Evolutionary conservation across 257 asterid genomes (phyloP).

Genomic region (Jaltomata sinuosa): DNA sequence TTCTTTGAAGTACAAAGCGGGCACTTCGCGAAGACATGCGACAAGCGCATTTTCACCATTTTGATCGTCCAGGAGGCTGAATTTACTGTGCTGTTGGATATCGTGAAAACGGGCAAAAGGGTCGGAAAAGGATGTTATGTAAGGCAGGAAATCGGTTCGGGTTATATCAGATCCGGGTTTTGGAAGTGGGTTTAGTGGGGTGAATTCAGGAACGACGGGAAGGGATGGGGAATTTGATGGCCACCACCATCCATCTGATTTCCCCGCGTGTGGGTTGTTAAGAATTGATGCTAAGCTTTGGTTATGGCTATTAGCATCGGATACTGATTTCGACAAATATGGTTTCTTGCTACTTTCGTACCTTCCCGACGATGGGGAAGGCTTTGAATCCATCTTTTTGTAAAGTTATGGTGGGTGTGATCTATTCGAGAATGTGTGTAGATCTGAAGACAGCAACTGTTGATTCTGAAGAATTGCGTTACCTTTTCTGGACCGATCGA

Average conservation of each 20-base stretch:
- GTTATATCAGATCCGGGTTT: constrained; percentile 69
- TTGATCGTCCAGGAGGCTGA: constrained; percentile 51
- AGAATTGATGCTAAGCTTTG: constrained; percentile 92
- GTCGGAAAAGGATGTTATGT: constrained; percentile 51
- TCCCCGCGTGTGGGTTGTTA: constrained; percentile 77
- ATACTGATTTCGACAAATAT: constrained; percentile 24
- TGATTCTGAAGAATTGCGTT: background rate
- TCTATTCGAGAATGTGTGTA: background rate
- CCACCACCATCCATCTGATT: constrained; percentile 84
- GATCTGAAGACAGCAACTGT: background rate
- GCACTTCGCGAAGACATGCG: constrained; percentile 92
- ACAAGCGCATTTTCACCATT: constrained; percentile 71
- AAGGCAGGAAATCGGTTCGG: constrained; percentile 58
- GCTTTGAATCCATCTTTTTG: constrained; percentile 55
- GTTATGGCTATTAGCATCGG: constrained; percentile 43
- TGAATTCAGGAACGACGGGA: constrained; percentile 59
- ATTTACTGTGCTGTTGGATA: constrained; percentile 55
- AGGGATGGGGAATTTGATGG: constrained; percentile 46
- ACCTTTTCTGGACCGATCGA: background rate
- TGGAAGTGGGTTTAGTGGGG: constrained; percentile 44
- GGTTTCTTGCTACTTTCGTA: constrained; percentile 13
- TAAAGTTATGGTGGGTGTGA: background rate
- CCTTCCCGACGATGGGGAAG: constrained; percentile 81
- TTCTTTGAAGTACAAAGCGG: constrained; percentile 82
- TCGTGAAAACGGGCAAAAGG: constrained; percentile 73